Evolutionary conservation across 2,329 filamentous ascomycete genomes (phyloP), one percentile per base, ranked within the genome.

Genomic region (Ustulina deusta): DNA sequence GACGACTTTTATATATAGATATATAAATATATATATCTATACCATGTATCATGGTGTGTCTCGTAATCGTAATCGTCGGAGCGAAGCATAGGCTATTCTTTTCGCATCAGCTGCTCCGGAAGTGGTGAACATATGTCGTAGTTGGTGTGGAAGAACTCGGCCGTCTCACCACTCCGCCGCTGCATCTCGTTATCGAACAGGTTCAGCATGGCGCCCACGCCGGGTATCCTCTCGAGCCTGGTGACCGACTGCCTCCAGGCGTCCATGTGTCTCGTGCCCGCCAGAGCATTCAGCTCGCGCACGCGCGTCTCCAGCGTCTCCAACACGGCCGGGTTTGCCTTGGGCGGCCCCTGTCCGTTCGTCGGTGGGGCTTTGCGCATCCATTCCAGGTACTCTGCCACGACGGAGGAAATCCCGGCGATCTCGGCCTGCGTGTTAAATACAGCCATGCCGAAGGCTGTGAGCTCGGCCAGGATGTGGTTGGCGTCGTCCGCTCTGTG

Each of bases 301-400:
- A 73, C 32, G 27, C 72, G 68, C 27, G 59, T 68, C 66, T 74
- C 69, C n/a, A 74, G 66, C 6, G 69, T 56, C 61, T 72, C 71
- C 17, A 74, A 66, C 15, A 74, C 63, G 2, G 61, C 69, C 11
- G 57, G 52, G 44, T 65, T 69, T 3, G 62, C 54, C 25, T 70
- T 72, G 1, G 65, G 61, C 17, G 48, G 11, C 2, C 52, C 59
- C 42, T 52, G 58, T 11, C 38, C 46, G 59, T 27, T 42, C 46
- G 58, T 36, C 13, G 62, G 49, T 9, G 61, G 42, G 10, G 72
- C 61, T 32, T 66, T 68, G 15, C 72, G 69, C 62, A 72, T 68
- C 72, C 71, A 74, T 42, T 66, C 69, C 13, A 74, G 66, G 59
- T 74, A 74, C 54, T 73, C 72, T 4, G 72, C 71, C n/a, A 74